Percentiles rank a stretch among this genome's conserved stretches.
phyloP scores from a whole-genome alignment of 1,284 basidiomycete genomes.

The Ganoderma lingzhi region DNA sequence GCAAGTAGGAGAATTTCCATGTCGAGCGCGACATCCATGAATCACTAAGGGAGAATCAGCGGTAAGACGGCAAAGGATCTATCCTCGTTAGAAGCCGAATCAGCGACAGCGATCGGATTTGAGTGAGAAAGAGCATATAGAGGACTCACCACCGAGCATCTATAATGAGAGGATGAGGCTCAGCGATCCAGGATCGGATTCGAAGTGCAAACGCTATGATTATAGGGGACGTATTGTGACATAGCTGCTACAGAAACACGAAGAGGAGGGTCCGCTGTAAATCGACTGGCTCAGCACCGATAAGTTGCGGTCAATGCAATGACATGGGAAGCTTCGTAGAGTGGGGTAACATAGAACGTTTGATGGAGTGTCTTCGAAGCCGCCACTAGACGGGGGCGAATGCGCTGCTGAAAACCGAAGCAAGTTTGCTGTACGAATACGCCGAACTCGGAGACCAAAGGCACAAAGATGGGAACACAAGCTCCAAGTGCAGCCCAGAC shows the following conservation, averaged over 20 bases:
- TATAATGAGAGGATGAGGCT: neutral
- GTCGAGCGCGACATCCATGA: too few relatives aligned
- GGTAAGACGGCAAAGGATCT: too few relatives aligned
- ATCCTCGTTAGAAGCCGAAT: neutral
- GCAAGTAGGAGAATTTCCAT: too few relatives aligned
- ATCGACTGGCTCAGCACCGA: constrained; percentile 2
- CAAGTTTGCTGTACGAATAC: neutral
- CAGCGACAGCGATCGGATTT: neutral
- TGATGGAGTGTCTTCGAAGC: neutral
- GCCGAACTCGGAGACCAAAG: neutral
- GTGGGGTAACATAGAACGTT: neutral
- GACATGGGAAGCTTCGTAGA: too few relatives aligned
- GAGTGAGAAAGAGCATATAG: neutral
- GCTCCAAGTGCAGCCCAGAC: neutral
- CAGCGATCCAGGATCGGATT: neutral
- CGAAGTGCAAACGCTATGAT: neutral
- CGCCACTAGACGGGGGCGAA: neutral
- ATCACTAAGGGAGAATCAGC: too few relatives aligned
- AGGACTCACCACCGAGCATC: neutral
- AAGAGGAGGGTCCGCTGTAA: neutral
- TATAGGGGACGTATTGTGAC: neutral
- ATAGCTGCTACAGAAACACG: neutral
- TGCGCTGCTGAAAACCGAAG: neutral
- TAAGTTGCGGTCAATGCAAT: neutral
- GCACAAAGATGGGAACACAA: neutral